These are phyloP conservation scores for Coniochaeta sp. DNA, from an alignment of 2,329 filamentous ascomycete species.

Conservation along the genomic window DNA sequence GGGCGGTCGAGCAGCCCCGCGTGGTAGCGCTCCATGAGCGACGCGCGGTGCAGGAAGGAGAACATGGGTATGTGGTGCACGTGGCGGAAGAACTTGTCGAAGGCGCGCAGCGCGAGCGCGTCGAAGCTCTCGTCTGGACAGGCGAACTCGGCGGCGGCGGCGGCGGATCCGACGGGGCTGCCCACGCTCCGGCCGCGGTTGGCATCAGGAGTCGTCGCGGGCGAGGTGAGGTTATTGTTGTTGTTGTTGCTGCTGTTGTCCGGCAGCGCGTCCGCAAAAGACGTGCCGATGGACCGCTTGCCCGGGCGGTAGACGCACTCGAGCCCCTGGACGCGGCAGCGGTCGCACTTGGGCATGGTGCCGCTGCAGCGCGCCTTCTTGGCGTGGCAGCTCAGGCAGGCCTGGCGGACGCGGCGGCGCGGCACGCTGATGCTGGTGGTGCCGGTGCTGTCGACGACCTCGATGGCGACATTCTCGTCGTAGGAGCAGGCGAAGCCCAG, in stretches of 20 bases:
- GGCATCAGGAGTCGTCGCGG: constrained; percentile 9
- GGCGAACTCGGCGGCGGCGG: constrained; percentile 13
- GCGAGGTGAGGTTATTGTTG: constrained; percentile 20
- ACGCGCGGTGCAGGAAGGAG: constrained; percentile 51
- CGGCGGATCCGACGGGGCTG: neutral
- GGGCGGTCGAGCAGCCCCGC: constrained; percentile 48
- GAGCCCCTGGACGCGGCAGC: constrained; percentile 43
- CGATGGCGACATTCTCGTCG: constrained; percentile 32
- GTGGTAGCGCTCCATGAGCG: constrained; percentile 52
- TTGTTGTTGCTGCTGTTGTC: too few species aligned
- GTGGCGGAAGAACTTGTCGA: constrained; percentile 51
- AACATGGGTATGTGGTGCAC: constrained; percentile 53
- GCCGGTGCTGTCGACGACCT: constrained; percentile 22
- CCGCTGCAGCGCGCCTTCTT: constrained; percentile 53
- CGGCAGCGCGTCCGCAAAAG: neutral
- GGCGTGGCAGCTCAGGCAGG: constrained; percentile 50
- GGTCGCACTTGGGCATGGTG: constrained; percentile 47
- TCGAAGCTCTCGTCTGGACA: constrained; percentile 37
- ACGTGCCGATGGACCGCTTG: constrained; percentile 26
- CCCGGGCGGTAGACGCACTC: constrained; percentile 48
- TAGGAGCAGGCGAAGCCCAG: constrained; percentile 52
- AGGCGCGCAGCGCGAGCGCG: constrained; percentile 41
- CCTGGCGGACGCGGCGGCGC: constrained; percentile 46
- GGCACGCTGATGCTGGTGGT: constrained; percentile 37
- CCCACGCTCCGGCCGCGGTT: constrained; percentile 10